Evolutionary conservation across 2,329 filamentous ascomycete genomes (phyloP), one percentile per base, ranked within the genome.

Genomic region (Penicillium psychrosexuale): DNA sequence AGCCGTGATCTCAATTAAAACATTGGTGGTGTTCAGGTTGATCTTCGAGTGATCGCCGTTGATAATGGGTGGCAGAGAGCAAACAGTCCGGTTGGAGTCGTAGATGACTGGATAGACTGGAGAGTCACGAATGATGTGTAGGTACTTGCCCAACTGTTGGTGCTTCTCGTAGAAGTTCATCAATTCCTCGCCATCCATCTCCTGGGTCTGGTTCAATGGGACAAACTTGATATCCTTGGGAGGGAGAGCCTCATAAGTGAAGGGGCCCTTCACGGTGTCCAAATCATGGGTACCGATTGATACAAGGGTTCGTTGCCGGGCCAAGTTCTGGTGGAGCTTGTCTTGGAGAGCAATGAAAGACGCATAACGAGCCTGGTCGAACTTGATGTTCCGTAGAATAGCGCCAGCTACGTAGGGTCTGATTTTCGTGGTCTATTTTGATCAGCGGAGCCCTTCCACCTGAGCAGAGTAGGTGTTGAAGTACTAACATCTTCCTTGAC

Each of bases 11-110:
- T 99, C 94, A 72, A 99, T 95, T 75, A 99, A 90, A 69, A 99
- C 85, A 69, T 99, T 97, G 70, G 84, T 93, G 55, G 92, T 97
- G 71, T 95, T 79, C 42, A 95, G 78, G 8, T 87, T 91, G 72
- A 99, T 99, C 78, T 99, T 99, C 68, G 92, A 97, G 77, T 94
- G 92, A 69, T 99, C 85, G 67, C 92, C 86, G 78, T 99, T 99
- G 81, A 99, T 99, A 67, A 99, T 97, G 17, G 94, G 94, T 1
- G 94, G 94, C 67, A 99, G 82, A 8, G 93, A 97, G 77, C 94
- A 93, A 34, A 99, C 91, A 42, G 84, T 85, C 40, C 86, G 83
- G 70, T 96, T 89, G 49, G 90, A 84, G 72, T 99, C 94, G 74
- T 91, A 93, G 69, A 99, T 96, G 69, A 96, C 91, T 22, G 94